Conservation (phyloP, 495 filamentous ascomycete species). For the Oleoguttula mirabilis region DNA sequence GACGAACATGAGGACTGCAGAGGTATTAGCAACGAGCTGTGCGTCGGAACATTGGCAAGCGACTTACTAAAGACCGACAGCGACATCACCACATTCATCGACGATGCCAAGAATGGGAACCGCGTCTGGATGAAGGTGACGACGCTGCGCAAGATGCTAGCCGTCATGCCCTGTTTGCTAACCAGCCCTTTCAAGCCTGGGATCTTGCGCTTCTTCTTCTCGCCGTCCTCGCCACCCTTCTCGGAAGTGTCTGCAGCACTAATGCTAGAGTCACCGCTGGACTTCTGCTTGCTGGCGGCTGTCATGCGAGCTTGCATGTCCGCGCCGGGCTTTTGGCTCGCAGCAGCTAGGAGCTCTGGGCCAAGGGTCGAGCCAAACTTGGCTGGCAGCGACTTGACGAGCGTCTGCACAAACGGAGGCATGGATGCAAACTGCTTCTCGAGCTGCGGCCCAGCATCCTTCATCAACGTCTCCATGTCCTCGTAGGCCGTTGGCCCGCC, state of each 20-base stretch:
- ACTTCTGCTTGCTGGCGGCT: conserved; percentile 10
- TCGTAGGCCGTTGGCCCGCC: conserved; percentile 86
- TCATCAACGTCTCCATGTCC: conserved; percentile 72
- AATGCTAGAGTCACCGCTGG: conserved; percentile 35
- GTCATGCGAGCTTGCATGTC: conserved; percentile 27
- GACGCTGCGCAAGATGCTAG: conserved; percentile 69
- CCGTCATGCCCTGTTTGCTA: conserved; percentile 71
- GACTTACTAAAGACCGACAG: conserved; percentile 68
- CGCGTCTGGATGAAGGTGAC: conserved; percentile 69
- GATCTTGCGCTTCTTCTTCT: conserved; percentile 32
- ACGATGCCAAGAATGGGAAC: conserved; percentile 73
- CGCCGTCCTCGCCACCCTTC: conserved; percentile 36
- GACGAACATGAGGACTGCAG: conserved; percentile 68
- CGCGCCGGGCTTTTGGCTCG: conserved; percentile 57
- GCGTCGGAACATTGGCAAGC: background rate
- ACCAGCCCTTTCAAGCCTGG: conserved; percentile 68
- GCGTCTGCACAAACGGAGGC: conserved; percentile 70
- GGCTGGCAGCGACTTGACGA: conserved; percentile 72
- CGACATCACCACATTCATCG: conserved; percentile 76
- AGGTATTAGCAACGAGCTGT: conserved; percentile 3
- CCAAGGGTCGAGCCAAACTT: conserved; percentile 63
- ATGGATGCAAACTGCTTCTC: conserved; percentile 64
- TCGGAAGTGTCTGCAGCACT: conserved; percentile 33
- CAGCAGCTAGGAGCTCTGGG: conserved; percentile 68
- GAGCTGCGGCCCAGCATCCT: conserved; percentile 63